Percentiles rank a stretch among this genome's conserved stretches.
These are phyloP conservation scores for Monosiga brevicollis DNA, from an alignment of 78 protist species.

Conservation along the genomic window DNA sequence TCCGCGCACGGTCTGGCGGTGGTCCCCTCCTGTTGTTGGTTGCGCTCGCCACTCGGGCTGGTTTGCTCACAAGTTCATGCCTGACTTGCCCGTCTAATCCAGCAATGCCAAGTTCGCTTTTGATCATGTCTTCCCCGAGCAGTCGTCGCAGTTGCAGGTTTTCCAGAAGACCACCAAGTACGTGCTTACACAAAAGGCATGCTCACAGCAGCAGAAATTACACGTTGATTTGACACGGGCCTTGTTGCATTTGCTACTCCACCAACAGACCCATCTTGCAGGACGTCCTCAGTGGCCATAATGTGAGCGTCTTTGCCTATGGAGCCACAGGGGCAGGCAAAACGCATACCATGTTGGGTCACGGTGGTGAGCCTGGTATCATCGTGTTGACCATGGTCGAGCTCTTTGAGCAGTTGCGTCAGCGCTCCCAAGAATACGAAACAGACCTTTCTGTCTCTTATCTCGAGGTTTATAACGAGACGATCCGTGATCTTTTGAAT, in stretches of 20 bases:
- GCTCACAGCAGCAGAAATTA: background rate
- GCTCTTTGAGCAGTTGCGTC: slow-evolving; percentile 52
- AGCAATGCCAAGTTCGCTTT: slow-evolving; percentile 19
- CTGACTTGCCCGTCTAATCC: background rate
- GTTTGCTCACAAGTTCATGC: too few relatives aligned
- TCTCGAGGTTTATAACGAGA: slow-evolving; percentile 82
- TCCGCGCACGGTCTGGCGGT: too few relatives aligned
- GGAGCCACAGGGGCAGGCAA: slow-evolving; percentile 64
- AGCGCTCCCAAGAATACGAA: background rate
- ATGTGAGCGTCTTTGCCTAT: slow-evolving; percentile 34
- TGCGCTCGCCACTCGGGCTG: too few relatives aligned
- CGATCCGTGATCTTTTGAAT: slow-evolving; percentile 28
- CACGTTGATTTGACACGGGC: background rate
- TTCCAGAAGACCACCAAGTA: slow-evolving; percentile 14
- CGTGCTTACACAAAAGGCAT: too few relatives aligned
- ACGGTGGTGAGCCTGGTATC: slow-evolving; percentile 56
- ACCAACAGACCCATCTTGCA: background rate
- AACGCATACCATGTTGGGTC: slow-evolving; percentile 77
- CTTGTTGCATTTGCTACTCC: background rate
- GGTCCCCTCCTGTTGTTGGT: too few relatives aligned
- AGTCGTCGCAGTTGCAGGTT: slow-evolving; percentile 22
- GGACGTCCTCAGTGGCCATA: slow-evolving; percentile 24
- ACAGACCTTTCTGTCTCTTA: slow-evolving; percentile 49
- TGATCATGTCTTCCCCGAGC: slow-evolving; percentile 23
- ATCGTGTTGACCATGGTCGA: slow-evolving; percentile 79